A percentile compares a stretch with the other conserved stretches of the same genome.
Evolutionary conservation across 2,329 filamentous ascomycete genomes (phyloP).

Genomic region (Aspergillus fijiensis): DNA sequence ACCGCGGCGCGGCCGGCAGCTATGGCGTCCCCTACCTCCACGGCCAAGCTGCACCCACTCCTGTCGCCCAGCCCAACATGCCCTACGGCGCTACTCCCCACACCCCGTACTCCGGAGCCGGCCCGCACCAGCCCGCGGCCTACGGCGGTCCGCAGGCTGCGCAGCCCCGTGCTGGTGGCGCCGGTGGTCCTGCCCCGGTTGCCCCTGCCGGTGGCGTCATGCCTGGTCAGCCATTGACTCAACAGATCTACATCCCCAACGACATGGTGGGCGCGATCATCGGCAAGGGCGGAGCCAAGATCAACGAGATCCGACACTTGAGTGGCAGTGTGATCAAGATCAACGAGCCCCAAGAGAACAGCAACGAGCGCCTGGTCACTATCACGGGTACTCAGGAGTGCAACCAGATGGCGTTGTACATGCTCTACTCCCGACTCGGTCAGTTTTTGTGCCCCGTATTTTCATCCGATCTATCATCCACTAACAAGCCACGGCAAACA

Average conservation of each 20-base stretch:
- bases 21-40: constrained; percentile 74
- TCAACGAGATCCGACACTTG: constrained; percentile 97
- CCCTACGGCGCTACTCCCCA: constrained; percentile 78
- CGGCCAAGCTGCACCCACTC: constrained; percentile 56
- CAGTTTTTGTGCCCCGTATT: constrained; percentile 19
- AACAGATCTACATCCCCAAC: constrained; percentile 98
- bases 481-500: constrained; percentile 13
- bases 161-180: constrained; percentile 64
- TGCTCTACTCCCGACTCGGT: constrained; percentile 98
- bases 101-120: constrained; percentile 72
- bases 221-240: constrained; percentile 82
- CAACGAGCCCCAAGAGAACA: constrained; percentile 98
- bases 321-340: constrained; percentile 99
- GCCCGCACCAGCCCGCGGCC: constrained; percentile 73
- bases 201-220: constrained; percentile 70
- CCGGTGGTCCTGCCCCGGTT: constrained; percentile 65
- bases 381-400: constrained; percentile 97
- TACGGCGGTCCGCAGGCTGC: constrained; percentile 63
- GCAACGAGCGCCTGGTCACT: constrained; percentile 94
- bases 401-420: constrained; percentile 99
- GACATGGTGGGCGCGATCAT: constrained; percentile 99
- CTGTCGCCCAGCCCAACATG: constrained; percentile 64
- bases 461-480: neutral
- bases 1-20: constrained; percentile 72
- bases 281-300: constrained; percentile 96